Evolutionary conservation across 768 basidiomycete species (phyloP), one percentile per base, ranked within the genome.

Genomic region (Hydnum rufescens): DNA sequence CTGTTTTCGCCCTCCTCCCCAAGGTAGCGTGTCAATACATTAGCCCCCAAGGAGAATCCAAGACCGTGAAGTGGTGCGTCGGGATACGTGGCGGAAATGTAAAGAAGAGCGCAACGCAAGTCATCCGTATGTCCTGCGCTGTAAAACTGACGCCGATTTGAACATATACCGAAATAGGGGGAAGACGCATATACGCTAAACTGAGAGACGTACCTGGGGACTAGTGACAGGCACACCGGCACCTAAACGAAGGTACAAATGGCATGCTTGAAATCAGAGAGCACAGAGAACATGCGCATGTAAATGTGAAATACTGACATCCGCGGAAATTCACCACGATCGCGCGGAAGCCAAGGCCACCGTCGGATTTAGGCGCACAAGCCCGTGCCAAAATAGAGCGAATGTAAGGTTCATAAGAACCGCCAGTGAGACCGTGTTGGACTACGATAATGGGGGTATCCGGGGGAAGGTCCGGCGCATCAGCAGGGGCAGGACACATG

Each of bases 1-100:
- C 76, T 75, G 23, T 68, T 59, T 34, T 68, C 68, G 13, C 82
- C 78, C 62, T 93, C 83, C 66, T 93, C 82, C 3, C 82, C 88
- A 49, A 92, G 67, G 64, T 95, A 95, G 56, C 87, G 74, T 32
- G 88, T 83, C 58, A 97, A 66, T 32, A 96, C 83, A 62, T 86
- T 87, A 39, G 90, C 84, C 42, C 93, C 93, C 32, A 99, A 75
- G 3, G 89, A 93, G 69, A 93, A 97, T 4, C 92, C 88, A 5
- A 95, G 65, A 8, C 86, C 93, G n/a, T 93, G 65, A 31, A 96
- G 67, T 3, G 81, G 85, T 0, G 93, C 87, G 5, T 71, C 66
- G 2, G 93, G 92, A 59, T 79, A 92, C 55, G 64, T 62, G 48
- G 74, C 64, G 2, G 78, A 71, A 51, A 97, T 75, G 66, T 84